phyloP scores from a whole-genome alignment of 1,284 basidiomycete genomes.

The Testicularia cyperi region DNA sequence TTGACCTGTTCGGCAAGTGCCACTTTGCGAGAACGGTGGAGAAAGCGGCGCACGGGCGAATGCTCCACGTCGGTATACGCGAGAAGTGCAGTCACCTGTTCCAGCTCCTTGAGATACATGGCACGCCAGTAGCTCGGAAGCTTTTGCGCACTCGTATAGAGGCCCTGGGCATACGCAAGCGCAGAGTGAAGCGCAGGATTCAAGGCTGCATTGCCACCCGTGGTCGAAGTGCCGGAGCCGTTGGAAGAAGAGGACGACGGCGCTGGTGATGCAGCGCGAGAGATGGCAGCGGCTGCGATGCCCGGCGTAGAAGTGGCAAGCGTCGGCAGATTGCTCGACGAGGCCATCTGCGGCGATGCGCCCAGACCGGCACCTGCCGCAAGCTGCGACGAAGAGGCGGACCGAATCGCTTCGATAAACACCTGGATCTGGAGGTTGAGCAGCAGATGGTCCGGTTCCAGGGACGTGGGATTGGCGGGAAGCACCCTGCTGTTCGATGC shows the following conservation, averaged over 20 bases:
- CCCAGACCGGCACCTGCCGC: not conserved
- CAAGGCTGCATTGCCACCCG: conserved; percentile 12
- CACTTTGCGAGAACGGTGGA: conserved; percentile 72
- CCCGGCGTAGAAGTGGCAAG: conserved; percentile 29
- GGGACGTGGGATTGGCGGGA: conserved; percentile 51
- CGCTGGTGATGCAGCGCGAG: conserved; percentile 43
- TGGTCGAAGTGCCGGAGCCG: conserved; percentile 34
- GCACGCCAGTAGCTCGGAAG: conserved; percentile 53
- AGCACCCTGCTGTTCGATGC: conserved; percentile 23
- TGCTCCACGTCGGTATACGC: conserved; percentile 74
- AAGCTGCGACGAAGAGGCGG: conserved; percentile 53
- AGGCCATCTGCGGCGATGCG: conserved; percentile 2
- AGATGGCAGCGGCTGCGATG: conserved; percentile 33
- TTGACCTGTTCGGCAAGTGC: conserved; percentile 82
- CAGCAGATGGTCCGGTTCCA: conserved; percentile 71
- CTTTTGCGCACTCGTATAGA: conserved; percentile 43
- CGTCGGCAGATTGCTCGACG: conserved; percentile 15
- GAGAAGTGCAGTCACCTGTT: conserved; percentile 72
- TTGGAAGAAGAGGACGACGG: conserved; percentile 39
- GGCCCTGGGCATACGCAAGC: conserved; percentile 38
- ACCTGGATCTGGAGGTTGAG: conserved; percentile 80
- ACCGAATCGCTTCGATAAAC: conserved; percentile 78
- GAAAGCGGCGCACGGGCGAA: conserved; percentile 70
- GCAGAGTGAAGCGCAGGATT: conserved; percentile 44
- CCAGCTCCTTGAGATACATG: conserved; percentile 70